These are phyloP conservation scores for Globisporangium iwayamae DNA, from an alignment of 352 stramenopile species.

Conservation along the genomic window DNA sequence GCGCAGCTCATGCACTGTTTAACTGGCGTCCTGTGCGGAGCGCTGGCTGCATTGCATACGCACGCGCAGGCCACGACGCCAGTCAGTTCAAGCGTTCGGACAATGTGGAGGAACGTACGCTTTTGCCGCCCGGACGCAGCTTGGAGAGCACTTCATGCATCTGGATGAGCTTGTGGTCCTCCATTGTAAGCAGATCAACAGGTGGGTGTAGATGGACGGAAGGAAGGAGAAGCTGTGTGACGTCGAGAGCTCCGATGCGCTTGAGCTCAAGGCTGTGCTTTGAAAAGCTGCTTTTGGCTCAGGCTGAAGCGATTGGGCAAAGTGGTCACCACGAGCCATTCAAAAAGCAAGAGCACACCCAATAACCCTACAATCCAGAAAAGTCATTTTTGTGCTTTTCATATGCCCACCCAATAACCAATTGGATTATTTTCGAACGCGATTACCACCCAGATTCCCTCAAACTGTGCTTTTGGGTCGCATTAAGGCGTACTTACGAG, in stretches of 20 bases:
- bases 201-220: background rate
- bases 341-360: background rate
- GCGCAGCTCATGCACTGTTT: background rate
- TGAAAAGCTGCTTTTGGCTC: background rate
- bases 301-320: background rate
- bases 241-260: background rate
- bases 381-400: too few relatives aligned
- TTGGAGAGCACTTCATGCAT: slow-evolving; percentile 85
- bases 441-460: too few relatives aligned
- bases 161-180: slow-evolving; percentile 80
- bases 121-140: slow-evolving; percentile 78
- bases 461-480: background rate
- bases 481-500: too few relatives aligned
- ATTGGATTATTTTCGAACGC: too few relatives aligned
- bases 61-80: slow-evolving; percentile 12
- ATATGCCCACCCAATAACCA: too few relatives aligned
- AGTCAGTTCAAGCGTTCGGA: background rate
- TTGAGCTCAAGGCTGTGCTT: background rate
- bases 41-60: background rate
- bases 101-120: slow-evolving; percentile 27
- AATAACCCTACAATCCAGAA: background rate
- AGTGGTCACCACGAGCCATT: too few relatives aligned
- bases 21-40: background rate
- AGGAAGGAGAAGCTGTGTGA: background rate
- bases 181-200: slow-evolving; percentile 40